Evolutionary conservation across 768 basidiomycete genomes (phyloP), one percentile per base, ranked within the genome.

Genomic region (Lactifluus piperatus): DNA sequence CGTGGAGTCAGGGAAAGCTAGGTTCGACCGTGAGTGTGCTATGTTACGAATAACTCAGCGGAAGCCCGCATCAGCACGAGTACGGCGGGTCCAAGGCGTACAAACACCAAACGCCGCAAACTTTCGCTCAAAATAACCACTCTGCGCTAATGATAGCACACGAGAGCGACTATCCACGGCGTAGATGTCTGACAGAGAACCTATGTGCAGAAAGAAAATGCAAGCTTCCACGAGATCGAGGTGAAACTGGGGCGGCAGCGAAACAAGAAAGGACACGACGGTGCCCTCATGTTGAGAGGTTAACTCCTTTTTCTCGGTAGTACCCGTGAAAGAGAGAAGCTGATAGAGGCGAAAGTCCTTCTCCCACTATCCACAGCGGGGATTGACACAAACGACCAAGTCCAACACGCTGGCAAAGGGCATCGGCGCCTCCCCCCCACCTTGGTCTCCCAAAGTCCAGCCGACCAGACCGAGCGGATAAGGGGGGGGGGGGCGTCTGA

Each of bases 41-140:
- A 6, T 13, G 22, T 22, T 34, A 34, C 18, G 22, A 56, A 9
- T 18, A 16, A 47, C 29, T 22, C 47, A 22, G 55, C 48, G 39
- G 48, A 49, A 56, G 45, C 36, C 36, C 54, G 45, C 54, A 55
- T 47, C 45, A 55, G 36, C 48, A 20, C 36, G 47, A 20, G 41
- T 32, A 51, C 41, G 11, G 34, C 56, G 30, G 48, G 48, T 34
- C 24, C 24, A 18, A 32, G 22, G 13, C 1, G 8, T 13, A 11
- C 20, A 14, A 18, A 20, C 49, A 24, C n/a, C 52, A 48, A 10
- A 39, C 16, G 37, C 22, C 16, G 14, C 36, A 34, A 32, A 39
- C 30, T 39, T 56, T 43, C 56, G n/a, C 43, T 26, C 49, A 16
- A 44, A 30, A 27, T 24, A 29, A 18, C 37, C 10, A 24, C 7